Evolutionary conservation across 2,329 filamentous ascomycete species (phyloP), one percentile per base, ranked within the genome.

Genomic region (Calonectria hongkongensis): DNA sequence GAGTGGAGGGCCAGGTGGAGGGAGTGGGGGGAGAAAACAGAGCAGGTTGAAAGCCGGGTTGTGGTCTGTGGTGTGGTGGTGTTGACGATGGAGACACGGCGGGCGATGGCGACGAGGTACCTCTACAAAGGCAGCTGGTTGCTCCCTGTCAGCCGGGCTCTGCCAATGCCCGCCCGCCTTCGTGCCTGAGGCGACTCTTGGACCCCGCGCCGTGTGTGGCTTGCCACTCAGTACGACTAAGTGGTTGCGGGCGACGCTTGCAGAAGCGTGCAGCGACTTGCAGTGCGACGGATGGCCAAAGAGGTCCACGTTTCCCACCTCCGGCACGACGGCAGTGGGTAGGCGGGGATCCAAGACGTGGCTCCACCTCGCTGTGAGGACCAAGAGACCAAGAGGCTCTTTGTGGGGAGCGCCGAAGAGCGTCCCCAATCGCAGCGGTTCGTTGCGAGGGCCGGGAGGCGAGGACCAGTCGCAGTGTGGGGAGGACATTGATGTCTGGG

Each of bases 41-140:
- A 30, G 28, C 70, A 62, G 47, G 45, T 64, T 72, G 70, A 64
- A 45, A 63, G 51, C 63, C 70, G 62, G 63, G 50, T 68, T 60
- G 66, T 68, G 66, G 62, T 60, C 63, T 70, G 62, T 73, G 71
- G 54, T 69, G 51, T 66, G 67, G 67, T 60, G 60, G 66, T 68
- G 65, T 71, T 60, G 51, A 65, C 65, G 63, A 54, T 45, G 58
- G 67, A 36, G 47, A 51, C 58, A 3, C 36, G 30, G 48, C 45
- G 27, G 48, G 66, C 39, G 71, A 70, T 74, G 62, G 72, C 51
- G 25, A 72, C 33, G 69, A 74, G 47, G 72, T 74, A 74, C 69
- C 68, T 66, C 69, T 51, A 74, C 72, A 74, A 72, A 68, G 54
- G 54, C 47, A 39, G 48, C 69, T 21, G 27, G 54, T 56, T 45